Conservation (phyloP, 768 basidiomycete genomes). For the Asterophora parasitica region DNA sequence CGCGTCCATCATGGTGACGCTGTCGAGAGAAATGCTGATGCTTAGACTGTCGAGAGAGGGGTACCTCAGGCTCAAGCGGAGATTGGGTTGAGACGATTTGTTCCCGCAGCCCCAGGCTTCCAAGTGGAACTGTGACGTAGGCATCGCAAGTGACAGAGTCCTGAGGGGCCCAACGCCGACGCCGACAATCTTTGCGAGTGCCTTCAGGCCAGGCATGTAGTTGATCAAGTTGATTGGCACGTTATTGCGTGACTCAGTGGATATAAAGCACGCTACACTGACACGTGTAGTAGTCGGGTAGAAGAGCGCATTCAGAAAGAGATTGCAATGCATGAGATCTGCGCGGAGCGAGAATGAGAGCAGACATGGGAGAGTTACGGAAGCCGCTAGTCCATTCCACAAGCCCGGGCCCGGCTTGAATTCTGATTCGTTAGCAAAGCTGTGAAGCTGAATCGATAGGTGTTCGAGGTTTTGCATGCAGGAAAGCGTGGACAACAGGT, state of each 20-base stretch:
- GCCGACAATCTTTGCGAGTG: not conserved
- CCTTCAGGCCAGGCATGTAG: not conserved
- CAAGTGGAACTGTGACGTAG: no score
- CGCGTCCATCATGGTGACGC: not conserved
- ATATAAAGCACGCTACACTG: not conserved
- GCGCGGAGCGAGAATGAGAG: not conserved
- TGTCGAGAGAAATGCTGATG: no score
- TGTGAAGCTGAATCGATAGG: not conserved
- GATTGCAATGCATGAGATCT: not conserved
- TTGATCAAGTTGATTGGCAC: no score
- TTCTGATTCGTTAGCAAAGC: not conserved
- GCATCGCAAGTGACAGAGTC: not conserved
- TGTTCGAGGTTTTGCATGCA: not conserved
- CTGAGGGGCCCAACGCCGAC: not conserved
- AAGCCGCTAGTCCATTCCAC: no score
- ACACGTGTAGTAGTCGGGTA: not conserved
- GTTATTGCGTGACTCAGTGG: not conserved
- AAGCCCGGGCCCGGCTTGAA: not conserved
- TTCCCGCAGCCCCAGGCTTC: no score
- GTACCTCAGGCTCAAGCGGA: no score
- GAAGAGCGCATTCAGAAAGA: not conserved
- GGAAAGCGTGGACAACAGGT: not conserved
- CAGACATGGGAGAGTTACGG: not conserved
- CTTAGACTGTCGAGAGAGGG: no score
- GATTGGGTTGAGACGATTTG: no score